phyloP scores from a whole-genome alignment of 2,329 filamentous ascomycete species.

The Paecilomyces sp. region DNA sequence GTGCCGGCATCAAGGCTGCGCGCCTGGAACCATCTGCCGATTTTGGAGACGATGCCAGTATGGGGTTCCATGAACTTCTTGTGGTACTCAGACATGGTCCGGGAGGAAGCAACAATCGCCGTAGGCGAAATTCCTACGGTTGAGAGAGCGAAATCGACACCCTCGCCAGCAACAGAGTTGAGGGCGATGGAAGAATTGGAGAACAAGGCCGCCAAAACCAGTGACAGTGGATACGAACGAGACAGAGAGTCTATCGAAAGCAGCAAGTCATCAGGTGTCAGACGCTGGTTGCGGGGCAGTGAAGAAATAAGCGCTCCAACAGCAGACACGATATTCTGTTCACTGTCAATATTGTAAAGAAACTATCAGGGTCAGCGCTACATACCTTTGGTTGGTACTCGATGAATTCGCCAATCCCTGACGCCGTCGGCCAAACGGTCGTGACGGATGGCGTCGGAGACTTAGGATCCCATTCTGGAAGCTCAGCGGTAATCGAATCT shows the following conservation, averaged over 20 bases:
- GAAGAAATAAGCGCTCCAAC: constrained; percentile 70
- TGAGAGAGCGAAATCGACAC: constrained; percentile 64
- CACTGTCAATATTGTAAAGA: constrained; percentile 2
- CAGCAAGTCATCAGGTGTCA: constrained; percentile 70
- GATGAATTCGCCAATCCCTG: constrained; percentile 59
- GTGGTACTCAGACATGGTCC: constrained; percentile 64
- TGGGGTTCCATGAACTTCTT: constrained; percentile 53
- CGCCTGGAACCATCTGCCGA: constrained; percentile 65
- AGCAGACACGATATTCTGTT: constrained; percentile 75
- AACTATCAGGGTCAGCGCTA: neutral
- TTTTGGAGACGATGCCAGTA: constrained; percentile 55
- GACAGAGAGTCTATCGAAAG: constrained; percentile 77
- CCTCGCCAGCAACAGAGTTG: constrained; percentile 74
- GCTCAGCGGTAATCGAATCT: constrained; percentile 49
- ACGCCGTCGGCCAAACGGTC: constrained; percentile 32
- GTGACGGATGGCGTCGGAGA: constrained; percentile 39
- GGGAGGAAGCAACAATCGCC: constrained; percentile 69
- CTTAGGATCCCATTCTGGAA: constrained; percentile 57
- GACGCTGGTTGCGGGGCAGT: constrained; percentile 66
- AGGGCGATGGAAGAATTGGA: constrained; percentile 79
- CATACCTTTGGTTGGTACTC: constrained; percentile 65
- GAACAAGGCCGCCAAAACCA: constrained; percentile 77
- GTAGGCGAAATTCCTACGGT: constrained; percentile 72
- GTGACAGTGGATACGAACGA: constrained; percentile 68
- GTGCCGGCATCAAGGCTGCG: constrained; percentile 65